phyloP scores from a whole-genome alignment of 78 protist species.

The Monosiga brevicollis region DNA sequence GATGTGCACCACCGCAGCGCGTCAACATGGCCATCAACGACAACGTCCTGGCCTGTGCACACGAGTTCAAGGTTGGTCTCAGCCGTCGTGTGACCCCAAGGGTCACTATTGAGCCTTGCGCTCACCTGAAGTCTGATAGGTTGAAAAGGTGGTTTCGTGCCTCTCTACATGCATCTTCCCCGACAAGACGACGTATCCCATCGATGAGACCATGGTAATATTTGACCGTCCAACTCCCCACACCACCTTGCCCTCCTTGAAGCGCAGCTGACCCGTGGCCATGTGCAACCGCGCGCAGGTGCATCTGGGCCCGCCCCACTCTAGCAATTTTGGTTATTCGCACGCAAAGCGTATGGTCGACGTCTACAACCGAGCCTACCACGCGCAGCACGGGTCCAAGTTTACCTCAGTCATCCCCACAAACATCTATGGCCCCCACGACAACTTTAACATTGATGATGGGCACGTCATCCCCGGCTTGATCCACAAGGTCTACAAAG shows the following conservation, averaged over 20 bases:
- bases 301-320: slow-evolving; percentile 86
- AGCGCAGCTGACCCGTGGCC: neutral
- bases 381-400: slow-evolving; percentile 55
- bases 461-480: slow-evolving; percentile 87
- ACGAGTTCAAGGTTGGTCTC: neutral
- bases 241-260: neutral
- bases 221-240: neutral
- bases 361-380: slow-evolving; percentile 54
- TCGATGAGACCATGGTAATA: slow-evolving; percentile 78
- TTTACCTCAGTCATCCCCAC: slow-evolving; percentile 84
- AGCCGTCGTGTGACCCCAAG: neutral
- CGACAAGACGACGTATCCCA: slow-evolving; percentile 87
- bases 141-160: slow-evolving; percentile 66
- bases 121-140: neutral
- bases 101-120: neutral
- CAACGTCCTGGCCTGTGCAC: slow-evolving; percentile 42
- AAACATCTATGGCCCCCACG: slow-evolving; percentile 79
- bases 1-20: neutral
- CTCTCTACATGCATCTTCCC: slow-evolving; percentile 89
- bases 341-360: slow-evolving; percentile 87
- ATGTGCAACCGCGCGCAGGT: neutral
- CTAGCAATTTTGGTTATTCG: slow-evolving; percentile 83
- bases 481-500: slow-evolving; percentile 66
- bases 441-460: slow-evolving; percentile 68
- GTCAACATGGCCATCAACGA: slow-evolving; percentile 71